Conservation (phyloP, 768 basidiomycete genomes). For the Chalciporus chontae region DNA sequence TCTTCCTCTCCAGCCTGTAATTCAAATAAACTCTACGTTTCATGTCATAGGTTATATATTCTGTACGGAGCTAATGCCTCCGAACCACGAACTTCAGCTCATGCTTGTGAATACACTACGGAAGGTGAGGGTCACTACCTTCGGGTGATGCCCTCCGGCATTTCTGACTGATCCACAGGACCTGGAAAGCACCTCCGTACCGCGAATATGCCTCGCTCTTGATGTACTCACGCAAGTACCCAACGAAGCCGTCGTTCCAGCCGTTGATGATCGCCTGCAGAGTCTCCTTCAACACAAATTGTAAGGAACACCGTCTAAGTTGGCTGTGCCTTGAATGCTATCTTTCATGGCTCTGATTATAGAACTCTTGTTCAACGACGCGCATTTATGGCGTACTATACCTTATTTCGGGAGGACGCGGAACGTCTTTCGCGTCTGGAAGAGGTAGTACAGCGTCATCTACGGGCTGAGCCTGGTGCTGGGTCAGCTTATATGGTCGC, state of each 20-base stretch:
- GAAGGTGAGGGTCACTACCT: conserved; percentile 47
- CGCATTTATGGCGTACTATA: conserved; percentile 54
- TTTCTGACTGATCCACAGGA: conserved; percentile 47
- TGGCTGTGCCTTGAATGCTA: neutral
- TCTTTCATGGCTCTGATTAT: conserved; percentile 8
- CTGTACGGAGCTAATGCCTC: conserved; percentile 69
- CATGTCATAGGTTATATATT: conserved; percentile 67
- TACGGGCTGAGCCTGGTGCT: conserved; percentile 11
- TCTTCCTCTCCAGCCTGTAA: neutral
- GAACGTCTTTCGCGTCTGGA: conserved; percentile 45
- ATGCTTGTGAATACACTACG: conserved; percentile 86
- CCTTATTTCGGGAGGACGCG: conserved; percentile 45
- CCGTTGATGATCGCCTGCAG: conserved; percentile 62
- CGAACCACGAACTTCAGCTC: conserved; percentile 64
- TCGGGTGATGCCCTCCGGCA: neutral
- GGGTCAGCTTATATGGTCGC: conserved; percentile 8
- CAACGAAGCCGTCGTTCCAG: conserved; percentile 69
- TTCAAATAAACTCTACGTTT: conserved; percentile 1
- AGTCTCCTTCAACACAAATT: conserved; percentile 68
- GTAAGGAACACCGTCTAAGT: conserved; percentile 51
- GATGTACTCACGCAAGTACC: conserved; percentile 62
- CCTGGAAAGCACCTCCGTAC: conserved; percentile 52
- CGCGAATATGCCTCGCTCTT: conserved; percentile 68
- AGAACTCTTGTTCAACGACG: conserved; percentile 62
- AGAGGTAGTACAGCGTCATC: conserved; percentile 12